Evolutionary conservation across 768 basidiomycete species (phyloP).

Genomic region (Tephrocybe sp.): DNA sequence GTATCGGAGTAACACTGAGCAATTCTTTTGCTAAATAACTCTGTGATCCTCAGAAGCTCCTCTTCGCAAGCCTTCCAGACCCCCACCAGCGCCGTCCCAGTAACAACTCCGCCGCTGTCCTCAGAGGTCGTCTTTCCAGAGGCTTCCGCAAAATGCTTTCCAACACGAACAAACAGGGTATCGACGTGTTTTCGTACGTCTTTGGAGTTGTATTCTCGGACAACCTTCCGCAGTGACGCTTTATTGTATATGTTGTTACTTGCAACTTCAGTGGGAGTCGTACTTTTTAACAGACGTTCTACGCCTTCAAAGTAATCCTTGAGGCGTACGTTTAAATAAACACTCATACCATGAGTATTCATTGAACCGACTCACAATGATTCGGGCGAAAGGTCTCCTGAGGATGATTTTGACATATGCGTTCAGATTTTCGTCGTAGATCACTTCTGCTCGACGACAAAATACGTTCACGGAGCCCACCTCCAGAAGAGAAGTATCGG

Average conservation of each 20-base stretch:
- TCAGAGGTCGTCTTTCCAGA: conserved; percentile 64
- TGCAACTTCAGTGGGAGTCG: conserved; percentile 72
- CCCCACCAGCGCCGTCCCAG: conserved; percentile 68
- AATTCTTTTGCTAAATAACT: conserved; percentile 66
- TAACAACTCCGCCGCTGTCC: conserved; percentile 49
- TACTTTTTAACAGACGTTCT: conserved; percentile 81
- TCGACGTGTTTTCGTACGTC: conserved; percentile 90
- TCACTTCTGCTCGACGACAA: conserved; percentile 67
- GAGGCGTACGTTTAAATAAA: conserved; percentile 4
- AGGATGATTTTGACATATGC: conserved; percentile 88
- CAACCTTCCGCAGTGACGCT: conserved; percentile 74
- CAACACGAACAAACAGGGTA: conserved; percentile 82
- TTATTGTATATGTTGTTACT: conserved; percentile 75
- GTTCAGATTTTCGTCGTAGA: conserved; percentile 86
- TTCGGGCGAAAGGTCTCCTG: conserved; percentile 79
- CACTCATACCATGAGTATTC: not conserved
- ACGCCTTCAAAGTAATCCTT: conserved; percentile 95
- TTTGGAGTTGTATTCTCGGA: conserved; percentile 84
- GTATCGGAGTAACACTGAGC: conserved; percentile 76
- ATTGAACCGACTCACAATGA: conserved; percentile 59
- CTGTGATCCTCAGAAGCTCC: conserved; percentile 72
- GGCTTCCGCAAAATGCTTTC: conserved; percentile 92
- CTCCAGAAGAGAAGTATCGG: conserved; percentile 73
- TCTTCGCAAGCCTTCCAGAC: conserved; percentile 93
- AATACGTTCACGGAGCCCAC: conserved; percentile 61